These are phyloP conservation scores for Planoprotostelium fungivorum DNA, from an alignment of 78 protist genomes.

Conservation along the genomic window DNA sequence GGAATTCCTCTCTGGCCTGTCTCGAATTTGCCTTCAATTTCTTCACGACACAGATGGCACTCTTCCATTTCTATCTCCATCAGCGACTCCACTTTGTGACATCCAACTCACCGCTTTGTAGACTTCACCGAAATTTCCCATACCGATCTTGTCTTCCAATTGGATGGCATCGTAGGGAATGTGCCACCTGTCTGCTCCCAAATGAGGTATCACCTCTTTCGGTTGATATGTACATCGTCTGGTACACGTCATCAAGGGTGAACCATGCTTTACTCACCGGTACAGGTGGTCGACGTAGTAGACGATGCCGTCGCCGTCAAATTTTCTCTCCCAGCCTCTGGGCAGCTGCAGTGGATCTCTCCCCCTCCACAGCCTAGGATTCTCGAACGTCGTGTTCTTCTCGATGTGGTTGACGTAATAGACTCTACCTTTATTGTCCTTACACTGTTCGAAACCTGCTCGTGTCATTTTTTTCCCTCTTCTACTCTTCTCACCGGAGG, in stretches of 20 bases:
- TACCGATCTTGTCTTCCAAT: background rate
- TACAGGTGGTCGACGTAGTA: background rate
- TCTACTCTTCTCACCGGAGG: too few species aligned
- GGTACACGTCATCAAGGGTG: background rate
- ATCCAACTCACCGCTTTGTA: background rate
- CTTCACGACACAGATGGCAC: background rate
- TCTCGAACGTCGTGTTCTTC: background rate
- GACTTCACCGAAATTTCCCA: background rate
- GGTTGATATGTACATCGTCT: background rate
- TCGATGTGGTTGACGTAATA: background rate
- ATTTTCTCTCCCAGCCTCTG: background rate
- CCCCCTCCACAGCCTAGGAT: background rate
- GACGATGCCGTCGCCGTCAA: background rate
- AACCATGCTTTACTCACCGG: background rate
- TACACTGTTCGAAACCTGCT: background rate
- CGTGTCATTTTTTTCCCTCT: too few species aligned
- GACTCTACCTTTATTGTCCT: background rate
- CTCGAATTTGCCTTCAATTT: background rate
- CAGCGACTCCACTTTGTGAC: background rate
- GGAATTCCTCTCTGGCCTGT: background rate
- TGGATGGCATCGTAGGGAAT: background rate
- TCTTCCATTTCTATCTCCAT: background rate
- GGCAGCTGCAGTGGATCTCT: background rate
- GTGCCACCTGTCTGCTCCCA: background rate
- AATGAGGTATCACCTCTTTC: background rate